Evolutionary conservation across 1,139 yeast genomes (phyloP).

Genomic region (Taphrina wiesneri): DNA sequence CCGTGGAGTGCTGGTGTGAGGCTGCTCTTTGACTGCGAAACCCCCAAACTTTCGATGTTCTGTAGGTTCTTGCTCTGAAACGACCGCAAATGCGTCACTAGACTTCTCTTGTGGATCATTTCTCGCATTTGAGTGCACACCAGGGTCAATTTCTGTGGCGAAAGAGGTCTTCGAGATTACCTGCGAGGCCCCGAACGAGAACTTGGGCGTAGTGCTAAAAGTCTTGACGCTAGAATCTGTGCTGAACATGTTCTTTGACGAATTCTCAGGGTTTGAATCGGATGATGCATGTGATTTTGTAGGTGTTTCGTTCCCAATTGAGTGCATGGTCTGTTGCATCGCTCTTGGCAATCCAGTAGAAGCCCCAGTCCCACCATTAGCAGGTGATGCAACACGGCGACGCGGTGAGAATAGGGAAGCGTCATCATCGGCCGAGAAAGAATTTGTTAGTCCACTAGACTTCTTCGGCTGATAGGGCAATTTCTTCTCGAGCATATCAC

Average conservation of each 20-base stretch:
- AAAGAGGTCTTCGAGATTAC: not conserved
- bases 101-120: not conserved
- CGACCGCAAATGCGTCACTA: not conserved
- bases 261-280: not conserved
- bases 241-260: not conserved
- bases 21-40: not conserved
- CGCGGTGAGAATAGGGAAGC: conserved; percentile 11
- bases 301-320: not conserved
- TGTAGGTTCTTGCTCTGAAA: not conserved
- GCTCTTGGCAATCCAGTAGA: not conserved
- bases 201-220: conserved; percentile 12
- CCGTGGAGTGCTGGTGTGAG: too few relatives aligned
- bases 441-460: conserved; percentile 14
- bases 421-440: conserved; percentile 19
- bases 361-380: not conserved
- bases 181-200: conserved; percentile 10
- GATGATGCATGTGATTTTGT: not conserved
- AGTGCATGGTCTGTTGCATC: not conserved
- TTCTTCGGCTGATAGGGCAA: conserved; percentile 14
- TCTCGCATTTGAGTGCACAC: not conserved
- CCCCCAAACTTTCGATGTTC: not conserved
- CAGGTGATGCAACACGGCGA: conserved; percentile 4
- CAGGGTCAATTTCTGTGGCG: not conserved
- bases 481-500: conserved; percentile 11
- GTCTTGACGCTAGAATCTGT: not conserved